phyloP scores from a whole-genome alignment of 2,329 filamentous ascomycete species.

The Coleophoma crateriformis region DNA sequence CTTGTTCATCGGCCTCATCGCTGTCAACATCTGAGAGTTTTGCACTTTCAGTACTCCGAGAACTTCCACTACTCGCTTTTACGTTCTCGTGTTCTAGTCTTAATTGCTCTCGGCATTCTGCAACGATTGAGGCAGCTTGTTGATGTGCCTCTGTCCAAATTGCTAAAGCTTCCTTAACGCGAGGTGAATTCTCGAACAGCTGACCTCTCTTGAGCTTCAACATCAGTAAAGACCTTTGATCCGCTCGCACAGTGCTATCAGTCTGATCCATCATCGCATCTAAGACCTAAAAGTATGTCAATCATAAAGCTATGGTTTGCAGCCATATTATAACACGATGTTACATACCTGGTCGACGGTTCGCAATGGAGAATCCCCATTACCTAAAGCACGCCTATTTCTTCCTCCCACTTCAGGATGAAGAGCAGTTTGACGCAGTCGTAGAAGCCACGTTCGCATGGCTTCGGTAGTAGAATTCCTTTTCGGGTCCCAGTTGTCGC shows the following conservation, averaged over 20 bases:
- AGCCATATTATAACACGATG: neutral
- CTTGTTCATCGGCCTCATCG: constrained; percentile 11
- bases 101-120: constrained; percentile 60
- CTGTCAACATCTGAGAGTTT: constrained; percentile 5
- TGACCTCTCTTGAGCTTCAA: constrained; percentile 67
- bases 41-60: constrained; percentile 9
- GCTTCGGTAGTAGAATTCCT: constrained; percentile 50
- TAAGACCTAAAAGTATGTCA: constrained; percentile 33
- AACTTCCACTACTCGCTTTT: neutral
- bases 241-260: constrained; percentile 57
- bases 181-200: constrained; percentile 68
- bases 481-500: constrained; percentile 59
- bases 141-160: constrained; percentile 60
- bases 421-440: constrained; percentile 75
- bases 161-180: constrained; percentile 59
- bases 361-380: constrained; percentile 61
- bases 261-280: constrained; percentile 89
- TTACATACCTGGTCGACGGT: constrained; percentile 75
- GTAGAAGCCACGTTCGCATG: constrained; percentile 76
- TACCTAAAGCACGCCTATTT: constrained; percentile 58
- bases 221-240: constrained; percentile 63
- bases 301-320: neutral
- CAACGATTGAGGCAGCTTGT: constrained; percentile 46
- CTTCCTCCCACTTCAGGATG: constrained; percentile 75
- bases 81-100: constrained; percentile 34